Evolutionary conservation across 768 basidiomycete species (phyloP).

Genomic region (Brasilioporus rufonigricans): DNA sequence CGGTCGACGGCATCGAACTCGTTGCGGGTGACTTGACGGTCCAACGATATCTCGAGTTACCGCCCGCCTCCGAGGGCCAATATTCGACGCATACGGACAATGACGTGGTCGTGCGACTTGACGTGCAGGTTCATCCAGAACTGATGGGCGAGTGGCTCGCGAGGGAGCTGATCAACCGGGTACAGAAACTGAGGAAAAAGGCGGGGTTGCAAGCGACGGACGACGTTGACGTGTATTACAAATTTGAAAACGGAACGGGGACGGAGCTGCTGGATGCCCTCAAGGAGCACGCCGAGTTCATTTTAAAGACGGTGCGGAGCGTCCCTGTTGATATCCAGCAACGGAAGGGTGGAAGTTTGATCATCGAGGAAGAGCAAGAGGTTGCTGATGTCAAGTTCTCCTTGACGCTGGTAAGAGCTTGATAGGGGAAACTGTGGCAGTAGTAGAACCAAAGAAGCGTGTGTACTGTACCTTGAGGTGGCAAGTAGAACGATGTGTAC

Average conservation of each 20-base stretch:
- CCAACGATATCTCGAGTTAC: slow-evolving; percentile 86
- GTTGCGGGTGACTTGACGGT: slow-evolving; percentile 89
- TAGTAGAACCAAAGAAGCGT: not conserved
- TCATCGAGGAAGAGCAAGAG: slow-evolving; percentile 88
- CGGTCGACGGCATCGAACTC: slow-evolving; percentile 87
- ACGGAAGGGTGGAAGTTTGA: slow-evolving; percentile 46
- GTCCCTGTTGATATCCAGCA: slow-evolving; percentile 60
- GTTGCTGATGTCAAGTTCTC: slow-evolving; percentile 75
- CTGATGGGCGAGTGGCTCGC: slow-evolving; percentile 86
- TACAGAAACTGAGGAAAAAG: slow-evolving; percentile 94
- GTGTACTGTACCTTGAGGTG: slow-evolving; percentile 24
- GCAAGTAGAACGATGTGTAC: not conserved
- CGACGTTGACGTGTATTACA: slow-evolving; percentile 85
- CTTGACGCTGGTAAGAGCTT: slow-evolving; percentile 56
- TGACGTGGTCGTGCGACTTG: slow-evolving; percentile 92
- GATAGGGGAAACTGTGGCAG: slow-evolving; percentile 4
- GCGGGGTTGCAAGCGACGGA: slow-evolving; percentile 94
- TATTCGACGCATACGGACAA: slow-evolving; percentile 87
- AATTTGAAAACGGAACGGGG: slow-evolving; percentile 67
- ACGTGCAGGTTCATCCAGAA: slow-evolving; percentile 84
- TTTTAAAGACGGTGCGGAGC: slow-evolving; percentile 72
- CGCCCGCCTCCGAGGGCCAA: slow-evolving; percentile 54
- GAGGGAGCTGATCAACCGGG: slow-evolving; percentile 86
- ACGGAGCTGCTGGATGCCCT: slow-evolving; percentile 65
- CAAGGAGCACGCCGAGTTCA: slow-evolving; percentile 60